A percentile compares a stretch with the other conserved stretches of the same genome.
Conservation (phyloP, 257 asterid species). For the Solanum rostratum region DNA sequence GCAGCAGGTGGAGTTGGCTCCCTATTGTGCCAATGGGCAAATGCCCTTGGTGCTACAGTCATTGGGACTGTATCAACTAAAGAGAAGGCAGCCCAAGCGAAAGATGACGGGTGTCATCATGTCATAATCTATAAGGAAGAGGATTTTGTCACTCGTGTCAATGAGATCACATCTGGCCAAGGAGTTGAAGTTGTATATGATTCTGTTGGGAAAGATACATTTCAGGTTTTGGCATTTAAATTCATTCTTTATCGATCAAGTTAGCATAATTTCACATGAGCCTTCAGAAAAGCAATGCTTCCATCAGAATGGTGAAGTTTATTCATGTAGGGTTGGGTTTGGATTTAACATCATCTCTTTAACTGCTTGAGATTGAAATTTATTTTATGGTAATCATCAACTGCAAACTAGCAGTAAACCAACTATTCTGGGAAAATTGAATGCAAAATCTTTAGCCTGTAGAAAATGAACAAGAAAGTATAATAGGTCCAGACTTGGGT, state of each 20-base stretch:
- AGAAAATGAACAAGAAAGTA: neutral
- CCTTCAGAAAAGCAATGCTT: neutral
- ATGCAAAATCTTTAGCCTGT: neutral
- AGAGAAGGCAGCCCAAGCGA: constrained; percentile 91
- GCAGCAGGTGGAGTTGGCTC: constrained; percentile 99
- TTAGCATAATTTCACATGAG: neutral
- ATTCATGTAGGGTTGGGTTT: neutral
- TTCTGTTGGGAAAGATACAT: constrained; percentile 96
- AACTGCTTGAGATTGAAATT: neutral
- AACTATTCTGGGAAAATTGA: neutral
- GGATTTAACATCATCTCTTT: neutral
- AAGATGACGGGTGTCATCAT: constrained; percentile 91
- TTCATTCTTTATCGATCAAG: neutral
- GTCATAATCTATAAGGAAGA: constrained; percentile 65
- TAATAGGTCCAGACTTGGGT: neutral
- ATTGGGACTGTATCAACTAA: constrained; percentile 88
- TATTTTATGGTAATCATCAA: neutral
- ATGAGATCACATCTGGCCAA: constrained; percentile 77
- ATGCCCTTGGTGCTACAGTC: constrained; percentile 82
- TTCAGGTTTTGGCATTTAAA: constrained; percentile 45
- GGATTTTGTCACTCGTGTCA: constrained; percentile 72
- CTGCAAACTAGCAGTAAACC: neutral
- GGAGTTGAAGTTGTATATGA: constrained; percentile 99
- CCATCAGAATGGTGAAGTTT: neutral
- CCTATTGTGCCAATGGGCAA: constrained; percentile 94